These are phyloP conservation scores for Pterocarpus santalinus DNA, from an alignment of 306 rosid genomes.

Conservation along the genomic window DNA sequence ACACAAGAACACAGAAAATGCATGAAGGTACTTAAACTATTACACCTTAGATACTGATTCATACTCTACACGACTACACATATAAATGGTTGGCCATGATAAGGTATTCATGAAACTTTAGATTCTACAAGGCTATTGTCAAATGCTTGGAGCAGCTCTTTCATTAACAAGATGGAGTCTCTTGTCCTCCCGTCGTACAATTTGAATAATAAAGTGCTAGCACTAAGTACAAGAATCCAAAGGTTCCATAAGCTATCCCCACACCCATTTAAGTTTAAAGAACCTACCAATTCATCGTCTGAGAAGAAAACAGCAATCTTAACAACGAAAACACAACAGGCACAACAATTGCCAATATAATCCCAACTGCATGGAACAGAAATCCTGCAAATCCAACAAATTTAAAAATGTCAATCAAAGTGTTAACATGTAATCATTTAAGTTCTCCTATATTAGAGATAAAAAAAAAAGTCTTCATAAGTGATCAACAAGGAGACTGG, in stretches of 20 bases:
- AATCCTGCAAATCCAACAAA: slow-evolving; percentile 67
- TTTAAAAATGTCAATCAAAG: slow-evolving; percentile 40
- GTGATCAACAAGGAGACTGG: slow-evolving; percentile 18
- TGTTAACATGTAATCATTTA: slow-evolving; percentile 21
- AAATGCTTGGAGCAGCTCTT: slow-evolving; percentile 21
- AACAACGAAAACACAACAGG: slow-evolving; percentile 76
- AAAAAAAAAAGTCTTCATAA: slow-evolving; percentile 1
- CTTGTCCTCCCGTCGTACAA: slow-evolving; percentile 21
- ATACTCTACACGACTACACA: background rate
- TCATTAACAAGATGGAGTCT: slow-evolving; percentile 28
- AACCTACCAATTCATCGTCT: slow-evolving; percentile 91
- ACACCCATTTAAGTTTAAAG: slow-evolving; percentile 35
- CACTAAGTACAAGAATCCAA: slow-evolving; percentile 22
- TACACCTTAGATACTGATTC: slow-evolving; percentile 36
- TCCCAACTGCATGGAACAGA: slow-evolving; percentile 69
- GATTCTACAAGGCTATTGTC: slow-evolving; percentile 24
- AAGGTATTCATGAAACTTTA: slow-evolving; percentile 19
- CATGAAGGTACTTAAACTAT: slow-evolving; percentile 21
- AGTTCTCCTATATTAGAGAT: slow-evolving; percentile 38
- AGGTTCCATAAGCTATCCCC: background rate
- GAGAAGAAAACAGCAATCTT: slow-evolving; percentile 69
- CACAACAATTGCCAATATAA: slow-evolving; percentile 71
- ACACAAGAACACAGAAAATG: slow-evolving; percentile 45
- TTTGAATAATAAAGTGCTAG: slow-evolving; percentile 26
- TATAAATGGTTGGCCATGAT: background rate